phyloP scores from a whole-genome alignment of 2,329 filamentous ascomycete genomes.

The Fusarium tupiense region DNA sequence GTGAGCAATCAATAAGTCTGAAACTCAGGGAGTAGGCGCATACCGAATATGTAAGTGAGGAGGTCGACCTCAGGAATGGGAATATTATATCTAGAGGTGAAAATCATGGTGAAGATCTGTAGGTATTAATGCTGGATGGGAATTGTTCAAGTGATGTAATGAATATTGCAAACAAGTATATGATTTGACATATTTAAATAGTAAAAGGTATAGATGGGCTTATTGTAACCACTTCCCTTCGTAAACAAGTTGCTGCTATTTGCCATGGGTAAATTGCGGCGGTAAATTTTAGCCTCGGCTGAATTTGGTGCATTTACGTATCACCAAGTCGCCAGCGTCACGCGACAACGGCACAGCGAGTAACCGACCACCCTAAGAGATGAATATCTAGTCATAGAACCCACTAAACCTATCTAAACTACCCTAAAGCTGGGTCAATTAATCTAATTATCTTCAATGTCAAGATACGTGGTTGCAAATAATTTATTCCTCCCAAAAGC shows the following conservation, averaged over 20 bases:
- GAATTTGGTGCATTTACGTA: not conserved
- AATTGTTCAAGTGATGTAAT: accelerated
- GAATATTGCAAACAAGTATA: accelerated
- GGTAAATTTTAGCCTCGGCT: too few relatives aligned
- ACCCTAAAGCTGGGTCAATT: not conserved
- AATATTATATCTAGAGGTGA: not conserved
- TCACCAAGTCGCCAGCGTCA: not conserved
- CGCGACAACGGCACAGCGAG: not conserved
- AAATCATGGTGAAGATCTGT: not conserved
- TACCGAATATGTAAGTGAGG: not conserved
- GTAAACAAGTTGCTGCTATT: too few relatives aligned
- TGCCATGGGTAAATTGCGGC: too few relatives aligned
- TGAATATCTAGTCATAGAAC: accelerated
- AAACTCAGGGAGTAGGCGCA: accelerated
- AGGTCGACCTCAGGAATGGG: not conserved
- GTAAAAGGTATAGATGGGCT: accelerated
- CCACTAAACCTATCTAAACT: not conserved
- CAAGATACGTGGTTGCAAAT: not conserved
- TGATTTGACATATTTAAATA: not conserved
- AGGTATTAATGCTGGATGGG: accelerated
- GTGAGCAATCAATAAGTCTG: not conserved
- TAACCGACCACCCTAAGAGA: accelerated
- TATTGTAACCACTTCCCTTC: too few relatives aligned
- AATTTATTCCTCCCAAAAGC: not conserved
- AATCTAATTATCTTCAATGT: accelerated